A percentile compares a stretch with the other conserved stretches of the same genome.
phyloP scores from a whole-genome alignment of 1,284 basidiomycete species.

The Ceratorhiza oryzae-sativae region DNA sequence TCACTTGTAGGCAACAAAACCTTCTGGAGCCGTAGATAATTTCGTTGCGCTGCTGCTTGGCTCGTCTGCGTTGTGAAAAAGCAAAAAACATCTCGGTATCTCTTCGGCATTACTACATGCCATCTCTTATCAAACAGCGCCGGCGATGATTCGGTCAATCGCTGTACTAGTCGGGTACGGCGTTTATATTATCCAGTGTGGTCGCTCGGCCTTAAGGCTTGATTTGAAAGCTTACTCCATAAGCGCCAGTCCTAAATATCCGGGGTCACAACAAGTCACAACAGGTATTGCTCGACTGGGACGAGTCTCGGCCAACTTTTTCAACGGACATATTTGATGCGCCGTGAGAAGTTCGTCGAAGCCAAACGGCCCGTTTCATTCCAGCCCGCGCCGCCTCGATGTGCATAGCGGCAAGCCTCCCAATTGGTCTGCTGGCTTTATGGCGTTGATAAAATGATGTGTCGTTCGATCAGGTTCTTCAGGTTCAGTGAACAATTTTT shows the following conservation, averaged over 20 bases:
- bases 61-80: neutral
- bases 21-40: neutral
- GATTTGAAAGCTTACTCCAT: neutral
- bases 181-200: neutral
- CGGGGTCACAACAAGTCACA: neutral
- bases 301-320: too few species aligned
- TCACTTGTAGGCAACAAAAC: neutral
- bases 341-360: too few species aligned
- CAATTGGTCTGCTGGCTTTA: conserved; percentile 2
- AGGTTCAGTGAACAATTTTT: neutral
- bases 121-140: neutral
- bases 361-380: neutral
- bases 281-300: too few species aligned
- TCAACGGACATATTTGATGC: too few species aligned
- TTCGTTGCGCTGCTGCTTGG: neutral
- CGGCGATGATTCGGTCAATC: neutral
- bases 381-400: neutral
- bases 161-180: neutral
- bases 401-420: neutral
- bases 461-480: neutral
- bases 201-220: neutral
- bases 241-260: neutral
- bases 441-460: neutral
- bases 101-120: neutral
- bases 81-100: neutral